These are phyloP conservation scores for Oryza glumipatula DNA, from an alignment of 176 grass and related monocot genomes.

Conservation along the genomic window DNA sequence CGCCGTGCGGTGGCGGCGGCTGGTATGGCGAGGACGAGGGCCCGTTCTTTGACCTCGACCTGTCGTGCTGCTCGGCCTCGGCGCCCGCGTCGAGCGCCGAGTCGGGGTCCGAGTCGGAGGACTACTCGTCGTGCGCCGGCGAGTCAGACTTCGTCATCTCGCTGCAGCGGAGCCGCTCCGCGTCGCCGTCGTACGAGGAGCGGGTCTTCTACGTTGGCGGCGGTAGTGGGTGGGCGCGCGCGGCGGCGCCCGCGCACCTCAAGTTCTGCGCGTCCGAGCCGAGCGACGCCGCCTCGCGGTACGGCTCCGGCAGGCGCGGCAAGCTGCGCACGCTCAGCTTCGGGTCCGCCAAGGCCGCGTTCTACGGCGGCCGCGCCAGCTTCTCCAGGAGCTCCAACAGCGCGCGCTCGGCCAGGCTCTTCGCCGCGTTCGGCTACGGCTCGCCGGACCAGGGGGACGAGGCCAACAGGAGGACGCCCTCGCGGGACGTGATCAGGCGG, in stretches of 20 bases:
- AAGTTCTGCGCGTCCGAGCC: constrained; percentile 47
- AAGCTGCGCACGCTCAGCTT: constrained; percentile 66
- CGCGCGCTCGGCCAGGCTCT: constrained; percentile 38
- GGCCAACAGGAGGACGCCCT: constrained; percentile 16
- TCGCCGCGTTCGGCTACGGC: constrained; percentile 30
- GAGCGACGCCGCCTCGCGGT: constrained; percentile 7
- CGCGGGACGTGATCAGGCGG: constrained; percentile 54
- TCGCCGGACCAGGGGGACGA: constrained; percentile 42
- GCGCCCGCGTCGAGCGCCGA: constrained; percentile 53
- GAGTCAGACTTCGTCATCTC: constrained; percentile 55
- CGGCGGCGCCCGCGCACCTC: neutral
- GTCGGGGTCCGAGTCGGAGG: constrained; percentile 56
- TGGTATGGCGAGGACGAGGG: constrained; percentile 55
- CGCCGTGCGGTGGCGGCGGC: constrained; percentile 19
- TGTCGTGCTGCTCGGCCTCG: constrained; percentile 50
- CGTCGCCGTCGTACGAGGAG: constrained; percentile 55
- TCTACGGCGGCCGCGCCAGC: constrained; percentile 60
- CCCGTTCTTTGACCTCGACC: constrained; percentile 80
- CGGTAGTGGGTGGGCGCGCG: neutral
- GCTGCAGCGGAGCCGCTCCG: constrained; percentile 42
- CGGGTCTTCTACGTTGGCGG: constrained; percentile 50
- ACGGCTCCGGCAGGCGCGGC: constrained; percentile 27
- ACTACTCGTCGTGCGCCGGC: constrained; percentile 28
- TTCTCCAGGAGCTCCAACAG: constrained; percentile 58
- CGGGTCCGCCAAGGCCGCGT: constrained; percentile 62